Percentiles rank a stretch among this genome's conserved stretches.
Evolutionary conservation across 2,329 filamentous ascomycete genomes (phyloP).

Genomic region (Curvularia hawaiiensis): DNA sequence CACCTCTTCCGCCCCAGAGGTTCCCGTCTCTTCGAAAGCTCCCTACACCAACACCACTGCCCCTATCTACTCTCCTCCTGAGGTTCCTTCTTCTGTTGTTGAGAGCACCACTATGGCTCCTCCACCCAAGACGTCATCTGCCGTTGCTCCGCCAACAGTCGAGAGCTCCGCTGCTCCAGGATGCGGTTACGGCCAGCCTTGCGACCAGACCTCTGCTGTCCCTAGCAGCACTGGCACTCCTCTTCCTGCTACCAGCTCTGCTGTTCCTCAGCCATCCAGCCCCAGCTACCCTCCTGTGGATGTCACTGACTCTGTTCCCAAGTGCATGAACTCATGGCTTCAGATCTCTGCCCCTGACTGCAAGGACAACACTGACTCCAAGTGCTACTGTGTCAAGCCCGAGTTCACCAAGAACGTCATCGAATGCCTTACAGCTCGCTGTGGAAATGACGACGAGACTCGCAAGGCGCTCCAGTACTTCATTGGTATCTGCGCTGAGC

Average conservation of each 20-base stretch:
- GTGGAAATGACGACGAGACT: constrained; percentile 65
- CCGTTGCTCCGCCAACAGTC: constrained; percentile 9
- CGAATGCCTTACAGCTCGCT: constrained; percentile 79
- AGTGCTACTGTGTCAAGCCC: constrained; percentile 85
- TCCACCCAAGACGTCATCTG: constrained; percentile 11
- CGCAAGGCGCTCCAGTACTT: constrained; percentile 79
- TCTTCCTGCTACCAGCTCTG: constrained; percentile 18
- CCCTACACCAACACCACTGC: constrained; percentile 27
- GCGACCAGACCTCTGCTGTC: constrained; percentile 19
- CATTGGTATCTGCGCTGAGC: constrained; percentile 85
- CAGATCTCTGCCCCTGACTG: constrained; percentile 67
- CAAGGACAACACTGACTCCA: constrained; percentile 79
- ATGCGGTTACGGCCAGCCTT: constrained; percentile 24
- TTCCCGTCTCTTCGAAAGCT: constrained; percentile 11
- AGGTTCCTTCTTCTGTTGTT: constrained; percentile 10
- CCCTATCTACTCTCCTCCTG: constrained; percentile 18
- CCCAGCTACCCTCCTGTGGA: constrained; percentile 32
- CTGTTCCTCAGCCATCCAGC: constrained; percentile 25
- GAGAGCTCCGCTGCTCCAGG: constrained; percentile 12
- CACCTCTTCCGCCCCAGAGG: background rate
- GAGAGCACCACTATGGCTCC: constrained; percentile 16
- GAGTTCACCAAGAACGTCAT: constrained; percentile 81
- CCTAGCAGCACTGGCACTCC: constrained; percentile 6
- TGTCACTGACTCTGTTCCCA: constrained; percentile 75
- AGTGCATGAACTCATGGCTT: constrained; percentile 92